A percentile compares a stretch with the other conserved stretches of the same genome.
Evolutionary conservation across 2,329 filamentous ascomycete genomes (phyloP).

Genomic region (Exserohilum turcica): DNA sequence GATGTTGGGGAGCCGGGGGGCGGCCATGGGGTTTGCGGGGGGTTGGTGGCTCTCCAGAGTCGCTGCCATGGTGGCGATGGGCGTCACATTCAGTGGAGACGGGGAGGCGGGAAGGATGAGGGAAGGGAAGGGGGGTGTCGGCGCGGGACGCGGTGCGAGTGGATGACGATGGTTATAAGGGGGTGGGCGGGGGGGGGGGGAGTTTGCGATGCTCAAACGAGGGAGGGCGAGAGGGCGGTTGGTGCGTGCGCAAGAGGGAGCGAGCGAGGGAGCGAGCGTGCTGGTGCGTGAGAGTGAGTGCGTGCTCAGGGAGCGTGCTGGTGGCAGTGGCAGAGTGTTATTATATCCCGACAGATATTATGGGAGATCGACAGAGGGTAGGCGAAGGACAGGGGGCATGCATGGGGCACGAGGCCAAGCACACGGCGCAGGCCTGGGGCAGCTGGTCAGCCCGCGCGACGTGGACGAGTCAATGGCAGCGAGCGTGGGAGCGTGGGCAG

Average conservation of each 20-base stretch:
- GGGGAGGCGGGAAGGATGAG: conserved; percentile 2
- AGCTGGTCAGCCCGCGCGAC: too few species aligned
- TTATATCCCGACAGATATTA: conserved; percentile 6
- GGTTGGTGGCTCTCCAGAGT: conserved; percentile 33
- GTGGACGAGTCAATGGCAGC: too few species aligned
- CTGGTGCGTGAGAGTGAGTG: background rate
- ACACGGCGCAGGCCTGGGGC: background rate
- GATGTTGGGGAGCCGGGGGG: conserved; percentile 30
- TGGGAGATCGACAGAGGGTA: conserved; percentile 5
- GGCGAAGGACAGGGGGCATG: conserved; percentile 32
- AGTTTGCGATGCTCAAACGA: conserved; percentile 4
- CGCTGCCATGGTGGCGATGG: conserved; percentile 22
- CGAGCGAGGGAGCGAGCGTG: too few species aligned
- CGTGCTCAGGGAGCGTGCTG: background rate
- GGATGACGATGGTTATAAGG: background rate
- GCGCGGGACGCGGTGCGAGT: conserved; percentile 5
- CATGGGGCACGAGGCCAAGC: conserved; percentile 9
- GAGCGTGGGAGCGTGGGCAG: too few species aligned
- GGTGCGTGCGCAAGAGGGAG: background rate
- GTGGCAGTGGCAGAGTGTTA: background rate
- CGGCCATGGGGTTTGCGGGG: conserved; percentile 29
- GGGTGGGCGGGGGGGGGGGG: background rate
- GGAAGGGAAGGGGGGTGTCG: background rate
- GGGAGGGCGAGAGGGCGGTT: background rate
- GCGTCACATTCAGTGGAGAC: conserved; percentile 23